Base-by-base conservation (phyloP, 2,329 filamentous ascomycete genomes). In the Paecilomyces sp. region DNA sequence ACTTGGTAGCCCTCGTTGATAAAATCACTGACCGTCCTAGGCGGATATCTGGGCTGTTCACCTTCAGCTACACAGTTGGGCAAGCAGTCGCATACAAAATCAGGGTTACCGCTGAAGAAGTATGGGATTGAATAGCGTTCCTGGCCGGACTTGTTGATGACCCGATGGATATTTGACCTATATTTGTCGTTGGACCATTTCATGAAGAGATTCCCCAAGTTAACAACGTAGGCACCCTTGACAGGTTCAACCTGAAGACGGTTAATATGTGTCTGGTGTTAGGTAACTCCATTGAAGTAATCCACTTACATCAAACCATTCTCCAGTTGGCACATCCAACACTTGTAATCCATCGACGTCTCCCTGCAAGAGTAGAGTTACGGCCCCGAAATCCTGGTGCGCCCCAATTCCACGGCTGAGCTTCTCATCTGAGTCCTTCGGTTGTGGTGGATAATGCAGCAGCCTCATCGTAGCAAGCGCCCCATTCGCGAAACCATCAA, bases 401-500 rank as follows among this genome's bases (percentile, higher is more conserved):
- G 70, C 71, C 8, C 71, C 71, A 54, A 70, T 68, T 2, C 68
- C 68, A 47, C 75, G 65, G 15, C 70, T 74, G 30, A 75, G 64
- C 31, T 55, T 28, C 15, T 58, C 30, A 11, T 77, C 74, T 18
- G 67, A 66, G 28, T 77, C 72, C 0, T 71, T 69, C 1, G 74
- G 72, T 56, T 77, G 74, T 0, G 71, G 68, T 0, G 75, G 77
- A 62, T 79, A 79, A 60, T 79, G 76, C n/a, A 79, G 66, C 50
- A 75, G 67, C 9, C 77, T 68, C 69, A 79, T 74, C 11, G 73
- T 77, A 0, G 77, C 76, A 15, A 78, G 71, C 0, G 75, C 71
- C 9, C 69, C 69, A 2, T 66, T 61, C 0, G 69, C 70, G 30
- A 76, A 75, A 0, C 70, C 68, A 12, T 73, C 67, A 63, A 77